A percentile compares a stretch with the other conserved stretches of the same genome.
These are phyloP conservation scores for Xylaria scruposa DNA, from an alignment of 495 filamentous ascomycete species.

Conservation along the genomic window DNA sequence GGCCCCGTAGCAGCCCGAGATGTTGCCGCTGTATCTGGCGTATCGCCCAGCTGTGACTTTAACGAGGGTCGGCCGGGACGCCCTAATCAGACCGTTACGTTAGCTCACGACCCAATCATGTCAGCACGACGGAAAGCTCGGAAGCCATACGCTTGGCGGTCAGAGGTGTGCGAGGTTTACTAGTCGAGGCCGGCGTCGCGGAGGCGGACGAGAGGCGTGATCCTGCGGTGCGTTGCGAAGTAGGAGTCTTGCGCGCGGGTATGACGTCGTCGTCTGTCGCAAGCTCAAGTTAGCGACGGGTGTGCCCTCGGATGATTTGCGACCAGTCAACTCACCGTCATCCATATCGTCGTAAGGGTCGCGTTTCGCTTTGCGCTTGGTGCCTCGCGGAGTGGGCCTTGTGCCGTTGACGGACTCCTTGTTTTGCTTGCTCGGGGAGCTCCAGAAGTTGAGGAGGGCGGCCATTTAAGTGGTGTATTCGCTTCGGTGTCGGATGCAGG, in stretches of 20 bases:
- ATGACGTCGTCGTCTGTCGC: slow-evolving; percentile 27
- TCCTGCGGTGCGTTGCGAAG: slow-evolving; percentile 29
- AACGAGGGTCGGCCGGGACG: slow-evolving; percentile 18
- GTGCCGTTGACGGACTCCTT: slow-evolving; percentile 28
- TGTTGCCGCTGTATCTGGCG: slow-evolving; percentile 7
- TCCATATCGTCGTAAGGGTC: slow-evolving; percentile 43
- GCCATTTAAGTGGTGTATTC: slow-evolving; percentile 14
- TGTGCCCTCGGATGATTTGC: not conserved
- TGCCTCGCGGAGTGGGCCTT: slow-evolving; percentile 29
- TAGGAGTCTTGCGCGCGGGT: slow-evolving; percentile 28
- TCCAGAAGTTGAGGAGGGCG: slow-evolving; percentile 19
- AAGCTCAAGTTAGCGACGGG: not conserved
- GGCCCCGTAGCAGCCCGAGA: slow-evolving; percentile 22
- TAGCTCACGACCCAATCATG: not conserved
- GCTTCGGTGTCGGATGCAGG: not conserved
- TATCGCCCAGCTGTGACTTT: slow-evolving; percentile 28
- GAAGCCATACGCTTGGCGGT: slow-evolving; percentile 29
- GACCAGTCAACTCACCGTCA: slow-evolving; percentile 32
- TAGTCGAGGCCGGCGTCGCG: slow-evolving; percentile 29
- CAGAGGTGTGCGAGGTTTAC: slow-evolving; percentile 28
- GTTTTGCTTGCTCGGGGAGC: not conserved
- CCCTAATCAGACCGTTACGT: not conserved
- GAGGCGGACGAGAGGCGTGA: slow-evolving; percentile 40
- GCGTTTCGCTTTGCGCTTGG: slow-evolving; percentile 39
- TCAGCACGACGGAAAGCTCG: not conserved